These are phyloP conservation scores for Colletotrichum ledebouriae DNA, from an alignment of 2,329 filamentous ascomycete species.

Conservation along the genomic window DNA sequence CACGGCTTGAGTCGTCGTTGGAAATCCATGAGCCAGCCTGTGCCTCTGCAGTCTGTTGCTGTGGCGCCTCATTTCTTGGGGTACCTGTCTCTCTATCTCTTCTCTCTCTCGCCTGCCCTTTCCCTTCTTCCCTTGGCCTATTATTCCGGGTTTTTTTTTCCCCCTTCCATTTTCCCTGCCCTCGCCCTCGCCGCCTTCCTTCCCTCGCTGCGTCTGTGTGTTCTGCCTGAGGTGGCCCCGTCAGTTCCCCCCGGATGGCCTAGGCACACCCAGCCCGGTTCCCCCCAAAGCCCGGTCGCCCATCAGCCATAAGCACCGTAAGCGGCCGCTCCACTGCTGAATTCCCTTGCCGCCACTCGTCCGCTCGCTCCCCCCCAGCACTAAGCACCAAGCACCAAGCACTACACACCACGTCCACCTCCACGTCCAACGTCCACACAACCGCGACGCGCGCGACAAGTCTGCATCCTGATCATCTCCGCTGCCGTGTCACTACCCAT, in stretches of 20 bases:
- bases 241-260: constrained; percentile 3
- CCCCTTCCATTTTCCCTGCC: too few relatives aligned
- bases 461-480: constrained; percentile 39
- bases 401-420: constrained; percentile 49
- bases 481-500: constrained; percentile 59
- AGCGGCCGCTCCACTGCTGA: constrained; percentile 39
- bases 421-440: constrained; percentile 49
- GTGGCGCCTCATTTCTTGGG: constrained; percentile 9
- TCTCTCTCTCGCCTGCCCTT: background rate
- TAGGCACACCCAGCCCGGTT: constrained; percentile 22
- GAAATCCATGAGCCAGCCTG: background rate
- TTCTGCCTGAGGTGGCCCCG: background rate
- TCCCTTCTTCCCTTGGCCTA: background rate
- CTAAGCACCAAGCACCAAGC: constrained; percentile 15
- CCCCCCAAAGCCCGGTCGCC: background rate
- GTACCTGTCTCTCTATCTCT: background rate
- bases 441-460: constrained; percentile 45
- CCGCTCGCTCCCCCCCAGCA: constrained; percentile 33
- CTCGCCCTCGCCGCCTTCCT: background rate
- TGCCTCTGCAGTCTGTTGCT: too few relatives aligned
- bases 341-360: constrained; percentile 38
- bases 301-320: constrained; percentile 16
- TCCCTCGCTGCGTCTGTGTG: background rate
- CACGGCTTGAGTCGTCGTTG: constrained; percentile 18
- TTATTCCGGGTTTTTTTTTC: background rate